Conservation (phyloP, 257 asterid species). For the Solanum bukasovii region DNA sequence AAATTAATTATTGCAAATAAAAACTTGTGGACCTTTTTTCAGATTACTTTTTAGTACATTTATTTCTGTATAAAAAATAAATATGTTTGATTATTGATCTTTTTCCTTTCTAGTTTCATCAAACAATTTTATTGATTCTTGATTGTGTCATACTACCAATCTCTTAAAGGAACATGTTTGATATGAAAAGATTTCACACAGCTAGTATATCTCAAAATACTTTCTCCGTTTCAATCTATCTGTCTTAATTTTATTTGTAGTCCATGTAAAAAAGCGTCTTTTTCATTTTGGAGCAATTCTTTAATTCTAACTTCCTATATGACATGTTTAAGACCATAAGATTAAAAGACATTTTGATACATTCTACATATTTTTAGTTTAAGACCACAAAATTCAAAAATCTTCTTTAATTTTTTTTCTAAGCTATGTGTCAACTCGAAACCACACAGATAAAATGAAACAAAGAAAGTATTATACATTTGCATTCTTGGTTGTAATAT, state of each 20-base stretch:
- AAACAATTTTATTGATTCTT: neutral
- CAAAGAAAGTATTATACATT: neutral
- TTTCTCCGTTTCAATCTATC: neutral
- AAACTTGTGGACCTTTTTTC: neutral
- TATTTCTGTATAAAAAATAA: neutral
- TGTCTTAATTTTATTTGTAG: neutral
- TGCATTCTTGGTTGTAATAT: neutral
- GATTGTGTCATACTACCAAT: neutral
- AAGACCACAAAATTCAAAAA: neutral
- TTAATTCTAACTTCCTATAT: accelerated
- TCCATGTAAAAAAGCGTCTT: accelerated
- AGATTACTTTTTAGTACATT: neutral
- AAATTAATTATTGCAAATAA: neutral
- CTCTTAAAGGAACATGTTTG: neutral
- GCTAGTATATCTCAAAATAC: neutral
- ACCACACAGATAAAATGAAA: neutral
- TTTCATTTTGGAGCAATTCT: too few relatives aligned
- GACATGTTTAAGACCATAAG: neutral
- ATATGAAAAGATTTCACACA: neutral
- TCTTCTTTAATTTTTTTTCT: neutral
- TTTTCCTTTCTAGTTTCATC: neutral
- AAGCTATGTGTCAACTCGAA: accelerated
- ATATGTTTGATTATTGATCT: neutral
- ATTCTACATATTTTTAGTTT: neutral
- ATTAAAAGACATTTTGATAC: neutral